A percentile compares a stretch with the other conserved stretches of the same genome.
These are phyloP conservation scores for Heliamphora pulchella DNA, from an alignment of 179 eudicot genomes.

Conservation along the genomic window DNA sequence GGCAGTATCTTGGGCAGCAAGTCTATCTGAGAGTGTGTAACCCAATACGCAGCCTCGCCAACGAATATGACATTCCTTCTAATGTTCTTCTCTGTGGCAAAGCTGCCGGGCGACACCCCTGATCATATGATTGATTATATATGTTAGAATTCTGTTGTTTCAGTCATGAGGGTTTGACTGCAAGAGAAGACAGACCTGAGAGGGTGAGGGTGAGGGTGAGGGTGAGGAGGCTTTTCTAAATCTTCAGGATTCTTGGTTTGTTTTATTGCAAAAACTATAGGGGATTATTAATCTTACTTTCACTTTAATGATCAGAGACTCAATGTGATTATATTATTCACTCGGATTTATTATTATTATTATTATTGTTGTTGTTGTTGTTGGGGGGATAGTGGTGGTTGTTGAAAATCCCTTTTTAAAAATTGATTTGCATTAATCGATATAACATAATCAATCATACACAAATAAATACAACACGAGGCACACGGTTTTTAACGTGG, in stretches of 20 bases:
- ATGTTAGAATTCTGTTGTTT: background rate
- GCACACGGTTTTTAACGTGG: too few relatives aligned
- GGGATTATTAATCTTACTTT: background rate
- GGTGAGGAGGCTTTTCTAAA: background rate
- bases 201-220: background rate
- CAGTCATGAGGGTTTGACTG: conserved; percentile 67
- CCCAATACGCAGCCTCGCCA: conserved; percentile 45
- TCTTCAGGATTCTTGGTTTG: background rate
- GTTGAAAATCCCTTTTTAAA: too few relatives aligned
- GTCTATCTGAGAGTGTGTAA: conserved; percentile 73
- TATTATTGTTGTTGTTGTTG: too few relatives aligned
- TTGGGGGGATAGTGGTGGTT: too few relatives aligned
- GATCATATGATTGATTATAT: conserved; percentile 8
- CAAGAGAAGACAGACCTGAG: conserved; percentile 1
- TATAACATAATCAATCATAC: too few relatives aligned
- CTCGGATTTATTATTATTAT: too few relatives aligned
- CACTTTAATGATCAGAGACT: too few relatives aligned
- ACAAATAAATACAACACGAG: too few relatives aligned
- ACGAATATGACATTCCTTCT: conserved; percentile 65
- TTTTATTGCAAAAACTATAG: background rate
- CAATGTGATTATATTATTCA: too few relatives aligned
- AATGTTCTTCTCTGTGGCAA: conserved; percentile 76
- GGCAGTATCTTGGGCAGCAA: conserved; percentile 86
- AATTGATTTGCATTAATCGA: too few relatives aligned
- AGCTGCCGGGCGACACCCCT: conserved; percentile 54